A percentile compares a stretch with the other conserved stretches of the same genome.
phyloP scores from a whole-genome alignment of 768 basidiomycete genomes.

The Pulveroboletus sp. region DNA sequence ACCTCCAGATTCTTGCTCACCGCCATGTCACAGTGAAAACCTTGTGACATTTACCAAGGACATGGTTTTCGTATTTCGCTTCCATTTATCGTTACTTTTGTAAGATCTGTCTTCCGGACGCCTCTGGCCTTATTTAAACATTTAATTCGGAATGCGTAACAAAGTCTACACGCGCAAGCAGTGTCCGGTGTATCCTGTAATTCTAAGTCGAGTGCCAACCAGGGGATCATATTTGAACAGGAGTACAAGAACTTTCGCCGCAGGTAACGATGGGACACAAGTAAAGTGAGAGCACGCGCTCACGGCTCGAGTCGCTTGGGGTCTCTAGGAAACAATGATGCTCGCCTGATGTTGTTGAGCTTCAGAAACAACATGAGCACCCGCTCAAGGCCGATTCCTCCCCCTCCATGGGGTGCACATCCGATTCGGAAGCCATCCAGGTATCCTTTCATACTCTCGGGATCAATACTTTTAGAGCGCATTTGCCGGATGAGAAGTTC shows the following conservation, averaged over 20 bases:
- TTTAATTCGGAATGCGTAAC: conserved; percentile 26
- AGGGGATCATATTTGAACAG: conserved; percentile 2
- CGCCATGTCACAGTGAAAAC: conserved; percentile 9
- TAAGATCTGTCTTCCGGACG: conserved; percentile 24
- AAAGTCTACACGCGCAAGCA: conserved; percentile 12
- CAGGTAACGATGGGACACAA: background rate
- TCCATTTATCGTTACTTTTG: conserved; percentile 16
- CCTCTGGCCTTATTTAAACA: conserved; percentile 12
- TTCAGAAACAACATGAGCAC: conserved; percentile 98
- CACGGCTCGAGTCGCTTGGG: conserved; percentile 91
- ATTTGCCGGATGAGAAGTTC: conserved; percentile 77
- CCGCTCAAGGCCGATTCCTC: conserved; percentile 91
- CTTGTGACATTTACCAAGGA: conserved; percentile 18
- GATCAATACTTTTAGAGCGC: conserved; percentile 83
- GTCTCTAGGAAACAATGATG: conserved; percentile 93
- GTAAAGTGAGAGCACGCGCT: background rate
- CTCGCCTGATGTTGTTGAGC: conserved; percentile 90
- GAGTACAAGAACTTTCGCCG: background rate
- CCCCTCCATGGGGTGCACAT: conserved; percentile 94
- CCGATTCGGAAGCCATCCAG: conserved; percentile 93
- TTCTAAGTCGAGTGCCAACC: conserved; percentile 11
- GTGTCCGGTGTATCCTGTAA: conserved; percentile 16
- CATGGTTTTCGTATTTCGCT: conserved; percentile 24
- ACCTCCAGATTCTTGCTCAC: conserved; percentile 2
- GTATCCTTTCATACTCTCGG: conserved; percentile 87